Evolutionary conservation across 257 asterid genomes (phyloP).

Genomic region (Avicennia marina): DNA sequence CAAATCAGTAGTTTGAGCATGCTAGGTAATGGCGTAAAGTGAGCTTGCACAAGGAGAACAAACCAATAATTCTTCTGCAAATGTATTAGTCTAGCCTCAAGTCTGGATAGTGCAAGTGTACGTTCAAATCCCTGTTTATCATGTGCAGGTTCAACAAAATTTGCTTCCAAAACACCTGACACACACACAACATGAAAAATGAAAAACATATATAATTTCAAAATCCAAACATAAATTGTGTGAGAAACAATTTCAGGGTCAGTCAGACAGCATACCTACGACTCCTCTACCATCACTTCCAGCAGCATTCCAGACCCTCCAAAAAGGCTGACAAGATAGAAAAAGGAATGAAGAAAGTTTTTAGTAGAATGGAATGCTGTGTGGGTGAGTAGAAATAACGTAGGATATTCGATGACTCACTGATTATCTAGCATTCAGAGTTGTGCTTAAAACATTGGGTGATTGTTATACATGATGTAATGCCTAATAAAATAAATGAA

Average conservation of each 20-base stretch:
- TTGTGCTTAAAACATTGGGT: no score
- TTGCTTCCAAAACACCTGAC: constrained; percentile 62
- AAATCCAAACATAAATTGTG: not conserved
- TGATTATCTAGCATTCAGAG: no score
- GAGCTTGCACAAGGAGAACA: constrained; percentile 8
- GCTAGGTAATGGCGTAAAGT: no score
- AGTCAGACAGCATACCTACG: constrained; percentile 35
- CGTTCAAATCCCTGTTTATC: constrained; percentile 79
- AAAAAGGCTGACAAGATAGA: constrained; percentile 52
- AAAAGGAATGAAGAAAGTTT: not conserved
- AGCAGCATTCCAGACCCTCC: constrained; percentile 91
- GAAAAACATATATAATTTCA: not conserved
- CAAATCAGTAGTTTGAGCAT: not conserved
- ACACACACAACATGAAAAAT: not conserved
- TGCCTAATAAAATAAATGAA: not conserved
- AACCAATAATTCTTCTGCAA: constrained; percentile 62
- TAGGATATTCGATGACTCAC: no score
- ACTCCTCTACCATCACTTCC: constrained; percentile 92
- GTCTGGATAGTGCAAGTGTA: constrained; percentile 44
- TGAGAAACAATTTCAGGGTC: not conserved
- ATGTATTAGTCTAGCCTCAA: constrained; percentile 36
- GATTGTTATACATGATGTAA: not conserved
- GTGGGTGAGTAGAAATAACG: not conserved
- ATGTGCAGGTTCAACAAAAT: constrained; percentile 78
- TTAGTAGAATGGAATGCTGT: not conserved